Evolutionary conservation across 2,329 filamentous ascomycete species (phyloP).

Genomic region (Apiospora aurea): DNA sequence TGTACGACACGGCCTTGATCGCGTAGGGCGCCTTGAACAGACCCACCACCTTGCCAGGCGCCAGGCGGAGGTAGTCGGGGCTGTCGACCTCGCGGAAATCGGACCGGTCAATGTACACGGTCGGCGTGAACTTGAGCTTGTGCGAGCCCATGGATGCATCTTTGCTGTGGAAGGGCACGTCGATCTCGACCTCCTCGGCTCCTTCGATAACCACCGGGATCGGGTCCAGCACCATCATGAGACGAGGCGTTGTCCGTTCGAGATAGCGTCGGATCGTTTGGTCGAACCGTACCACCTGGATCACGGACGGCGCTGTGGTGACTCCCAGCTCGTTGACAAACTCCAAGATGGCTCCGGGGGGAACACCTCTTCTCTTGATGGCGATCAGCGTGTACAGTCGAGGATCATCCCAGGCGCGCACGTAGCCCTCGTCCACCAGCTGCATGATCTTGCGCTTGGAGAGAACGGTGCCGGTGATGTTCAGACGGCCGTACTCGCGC

Average conservation of each 20-base stretch:
- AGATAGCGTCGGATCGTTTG: conserved; percentile 85
- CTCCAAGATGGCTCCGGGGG: conserved; percentile 85
- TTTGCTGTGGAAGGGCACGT: conserved; percentile 83
- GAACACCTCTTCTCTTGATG: conserved; percentile 87
- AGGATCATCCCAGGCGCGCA: conserved; percentile 91
- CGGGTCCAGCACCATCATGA: conserved; percentile 90
- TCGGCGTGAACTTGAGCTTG: conserved; percentile 71
- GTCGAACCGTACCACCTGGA: conserved; percentile 84
- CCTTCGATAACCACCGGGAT: conserved; percentile 84
- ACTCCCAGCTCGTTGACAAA: conserved; percentile 94
- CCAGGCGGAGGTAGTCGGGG: conserved; percentile 79
- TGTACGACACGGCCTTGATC: conserved; percentile 72
- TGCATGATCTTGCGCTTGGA: conserved; percentile 86
- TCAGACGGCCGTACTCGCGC: conserved; percentile 79
- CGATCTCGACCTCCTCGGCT: conserved; percentile 72
- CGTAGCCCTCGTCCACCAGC: conserved; percentile 78
- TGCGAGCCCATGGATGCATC: conserved; percentile 71
- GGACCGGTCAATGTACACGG: conserved; percentile 82
- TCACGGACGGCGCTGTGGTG: conserved; percentile 80
- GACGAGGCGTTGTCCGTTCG: conserved; percentile 83
- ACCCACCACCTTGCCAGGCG: conserved; percentile 76
- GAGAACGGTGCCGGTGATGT: conserved; percentile 83
- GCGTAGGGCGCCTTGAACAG: conserved; percentile 75
- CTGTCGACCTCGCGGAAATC: conserved; percentile 79
- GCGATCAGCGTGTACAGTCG: conserved; percentile 87